phyloP scores from a whole-genome alignment of 2,329 filamentous ascomycete species.

The Sporothrix luriei region DNA sequence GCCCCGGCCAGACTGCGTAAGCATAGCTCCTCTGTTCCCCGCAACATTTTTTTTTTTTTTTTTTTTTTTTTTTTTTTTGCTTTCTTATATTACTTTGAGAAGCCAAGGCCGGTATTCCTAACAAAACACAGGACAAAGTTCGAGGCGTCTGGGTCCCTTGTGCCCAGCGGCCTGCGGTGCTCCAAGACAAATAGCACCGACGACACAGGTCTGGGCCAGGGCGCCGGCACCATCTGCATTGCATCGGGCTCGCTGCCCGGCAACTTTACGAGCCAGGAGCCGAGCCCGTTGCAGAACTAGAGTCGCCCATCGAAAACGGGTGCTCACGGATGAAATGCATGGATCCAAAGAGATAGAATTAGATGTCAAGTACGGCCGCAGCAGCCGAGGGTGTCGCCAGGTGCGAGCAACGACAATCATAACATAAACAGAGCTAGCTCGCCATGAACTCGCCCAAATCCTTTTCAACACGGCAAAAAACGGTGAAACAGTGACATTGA shows the following conservation, averaged over 20 bases:
- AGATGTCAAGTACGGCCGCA: not conserved
- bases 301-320: not conserved
- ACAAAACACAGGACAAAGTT: constrained; percentile 25
- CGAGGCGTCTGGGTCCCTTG: constrained; percentile 34
- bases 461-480: not conserved
- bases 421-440: not conserved
- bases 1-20: constrained; percentile 40
- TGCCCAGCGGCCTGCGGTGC: constrained; percentile 30
- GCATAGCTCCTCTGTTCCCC: not conserved
- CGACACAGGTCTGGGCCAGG: constrained; percentile 9
- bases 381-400: not conserved
- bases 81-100: no score
- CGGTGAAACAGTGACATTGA: not conserved
- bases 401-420: not conserved
- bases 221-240: constrained; percentile 31
- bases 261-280: constrained; percentile 37
- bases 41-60: no score
- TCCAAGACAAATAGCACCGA: constrained; percentile 10
- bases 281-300: constrained; percentile 32
- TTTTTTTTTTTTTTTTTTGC: not conserved
- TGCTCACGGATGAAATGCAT: not conserved
- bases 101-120: not conserved
- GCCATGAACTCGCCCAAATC: no score
- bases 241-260: not conserved
- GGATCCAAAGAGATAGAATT: not conserved